Evolutionary conservation across 1,284 basidiomycete species (phyloP).

Genomic region (Phellinidium pouzarii): DNA sequence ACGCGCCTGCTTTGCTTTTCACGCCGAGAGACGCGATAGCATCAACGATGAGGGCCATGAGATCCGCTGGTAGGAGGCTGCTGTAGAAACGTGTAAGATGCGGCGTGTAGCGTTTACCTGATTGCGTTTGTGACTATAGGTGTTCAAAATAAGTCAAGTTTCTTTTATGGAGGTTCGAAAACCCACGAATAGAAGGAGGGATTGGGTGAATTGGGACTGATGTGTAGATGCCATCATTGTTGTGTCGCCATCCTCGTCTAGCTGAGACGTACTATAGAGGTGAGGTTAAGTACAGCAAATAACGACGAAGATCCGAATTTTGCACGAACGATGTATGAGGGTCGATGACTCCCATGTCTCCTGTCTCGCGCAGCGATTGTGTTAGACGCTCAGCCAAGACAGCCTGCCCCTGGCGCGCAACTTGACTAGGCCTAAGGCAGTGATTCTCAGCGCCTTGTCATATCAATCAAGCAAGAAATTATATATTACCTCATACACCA

Average conservation of each 20-base stretch:
- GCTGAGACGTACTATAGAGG: constrained; percentile 20
- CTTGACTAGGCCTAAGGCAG: constrained; percentile 56
- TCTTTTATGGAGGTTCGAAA: not conserved
- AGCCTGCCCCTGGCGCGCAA: constrained; percentile 46
- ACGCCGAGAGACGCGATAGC: constrained; percentile 42
- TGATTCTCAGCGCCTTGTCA: not conserved
- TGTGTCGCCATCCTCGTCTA: constrained; percentile 49
- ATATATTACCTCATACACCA: constrained; percentile 69
- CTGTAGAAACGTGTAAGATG: constrained; percentile 76
- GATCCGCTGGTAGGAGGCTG: constrained; percentile 41
- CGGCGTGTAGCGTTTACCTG: constrained; percentile 58
- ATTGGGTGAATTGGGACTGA: constrained; percentile 55
- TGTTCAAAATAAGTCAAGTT: not conserved
- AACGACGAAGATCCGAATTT: not conserved
- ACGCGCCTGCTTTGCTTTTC: constrained; percentile 40
- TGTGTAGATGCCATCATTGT: constrained; percentile 41
- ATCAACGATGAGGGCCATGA: constrained; percentile 47
- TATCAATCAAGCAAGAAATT: not conserved
- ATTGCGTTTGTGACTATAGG: constrained; percentile 71
- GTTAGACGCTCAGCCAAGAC: constrained; percentile 65
- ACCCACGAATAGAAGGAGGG: constrained; percentile 50
- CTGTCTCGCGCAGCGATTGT: constrained; percentile 53
- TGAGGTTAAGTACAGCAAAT: constrained; percentile 11
- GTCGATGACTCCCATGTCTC: constrained; percentile 68
- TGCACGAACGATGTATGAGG: constrained; percentile 21